A percentile compares a stretch with the other conserved stretches of the same genome.
Evolutionary conservation across 78 protist species (phyloP).

Genomic region (Dictyostelium purpureum): DNA sequence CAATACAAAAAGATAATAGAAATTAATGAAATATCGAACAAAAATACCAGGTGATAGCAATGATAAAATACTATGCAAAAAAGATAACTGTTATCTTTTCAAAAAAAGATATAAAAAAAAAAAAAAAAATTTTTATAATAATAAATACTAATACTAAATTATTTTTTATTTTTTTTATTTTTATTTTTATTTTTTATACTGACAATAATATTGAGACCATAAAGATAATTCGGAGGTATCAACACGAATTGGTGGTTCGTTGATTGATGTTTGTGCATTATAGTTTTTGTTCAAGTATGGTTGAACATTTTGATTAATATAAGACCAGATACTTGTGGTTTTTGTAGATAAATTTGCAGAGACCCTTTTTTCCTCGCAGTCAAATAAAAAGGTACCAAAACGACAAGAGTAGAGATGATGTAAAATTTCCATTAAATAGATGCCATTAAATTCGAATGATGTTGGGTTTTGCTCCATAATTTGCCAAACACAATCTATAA

Average conservation of each 20-base stretch:
- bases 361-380: constrained; percentile 40
- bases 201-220: constrained; percentile 48
- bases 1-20: no score
- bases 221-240: constrained; percentile 9
- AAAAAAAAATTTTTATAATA: no score
- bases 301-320: constrained; percentile 7
- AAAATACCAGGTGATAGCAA: no score
- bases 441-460: constrained; percentile 61
- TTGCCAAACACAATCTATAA: constrained; percentile 94
- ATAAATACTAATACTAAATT: no score
- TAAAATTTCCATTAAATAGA: constrained; percentile 46
- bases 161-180: not conserved
- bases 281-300: constrained; percentile 2
- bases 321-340: constrained; percentile 48
- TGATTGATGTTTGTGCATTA: not conserved
- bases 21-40: no score
- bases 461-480: constrained; percentile 33
- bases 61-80: no score
- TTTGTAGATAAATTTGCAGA: not conserved
- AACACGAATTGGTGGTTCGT: not conserved
- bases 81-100: no score
- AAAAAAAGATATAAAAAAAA: no score
- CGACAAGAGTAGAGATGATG: constrained; percentile 65
- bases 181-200: not conserved
- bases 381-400: constrained; percentile 82